Evolutionary conservation across 2,329 filamentous ascomycete genomes (phyloP).

Genomic region (Ploettnerulaceae sp.): DNA sequence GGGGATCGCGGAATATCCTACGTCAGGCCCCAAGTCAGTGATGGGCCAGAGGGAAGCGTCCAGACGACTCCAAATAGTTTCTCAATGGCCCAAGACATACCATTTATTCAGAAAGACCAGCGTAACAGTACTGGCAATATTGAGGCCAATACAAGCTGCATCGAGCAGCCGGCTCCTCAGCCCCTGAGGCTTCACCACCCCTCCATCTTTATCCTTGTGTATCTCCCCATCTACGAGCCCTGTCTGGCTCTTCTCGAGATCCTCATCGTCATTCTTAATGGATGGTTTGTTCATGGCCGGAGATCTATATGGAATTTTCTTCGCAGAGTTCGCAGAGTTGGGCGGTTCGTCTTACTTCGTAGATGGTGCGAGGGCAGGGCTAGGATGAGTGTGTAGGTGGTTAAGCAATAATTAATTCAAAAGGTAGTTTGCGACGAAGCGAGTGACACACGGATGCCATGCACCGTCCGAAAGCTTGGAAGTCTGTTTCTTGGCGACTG

Average conservation of each 20-base stretch:
- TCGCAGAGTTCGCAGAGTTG: background rate
- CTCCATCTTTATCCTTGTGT: slow-evolving; percentile 4
- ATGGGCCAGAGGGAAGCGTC: background rate
- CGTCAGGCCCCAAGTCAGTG: slow-evolving; percentile 2
- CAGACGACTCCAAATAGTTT: background rate
- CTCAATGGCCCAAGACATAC: slow-evolving; percentile 26
- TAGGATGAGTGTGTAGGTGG: background rate
- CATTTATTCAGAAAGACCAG: slow-evolving; percentile 43
- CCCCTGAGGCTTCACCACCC: slow-evolving; percentile 6
- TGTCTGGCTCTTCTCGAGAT: slow-evolving; percentile 27
- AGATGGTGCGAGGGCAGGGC: no score
- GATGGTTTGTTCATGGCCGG: slow-evolving; percentile 13
- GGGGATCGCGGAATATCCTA: slow-evolving; percentile 41
- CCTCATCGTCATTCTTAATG: slow-evolving; percentile 16
- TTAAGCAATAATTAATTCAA: background rate
- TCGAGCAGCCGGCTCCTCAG: slow-evolving; percentile 22
- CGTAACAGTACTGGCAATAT: slow-evolving; percentile 40
- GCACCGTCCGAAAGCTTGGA: no score
- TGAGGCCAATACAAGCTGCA: slow-evolving; percentile 37
- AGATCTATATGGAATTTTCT: background rate
- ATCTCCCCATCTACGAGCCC: slow-evolving; percentile 18
- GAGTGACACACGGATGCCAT: no score
- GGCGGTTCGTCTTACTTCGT: no score
- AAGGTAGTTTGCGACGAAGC: no score
- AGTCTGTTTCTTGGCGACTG: no score